These are phyloP conservation scores for Xerocomus potaroensis DNA, from an alignment of 768 basidiomycete genomes.

Conservation along the genomic window DNA sequence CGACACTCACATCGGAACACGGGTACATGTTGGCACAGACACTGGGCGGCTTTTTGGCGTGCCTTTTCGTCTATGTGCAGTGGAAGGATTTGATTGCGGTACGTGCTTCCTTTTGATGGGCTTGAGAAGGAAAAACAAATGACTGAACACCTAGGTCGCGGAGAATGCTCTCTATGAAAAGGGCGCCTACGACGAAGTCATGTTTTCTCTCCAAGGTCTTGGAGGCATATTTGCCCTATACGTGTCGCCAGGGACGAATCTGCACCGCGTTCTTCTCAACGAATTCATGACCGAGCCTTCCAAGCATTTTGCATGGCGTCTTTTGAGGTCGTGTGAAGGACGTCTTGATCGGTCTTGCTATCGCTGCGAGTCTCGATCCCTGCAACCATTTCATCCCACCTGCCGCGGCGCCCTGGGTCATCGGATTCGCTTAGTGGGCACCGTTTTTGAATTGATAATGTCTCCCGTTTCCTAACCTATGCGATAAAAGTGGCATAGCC, in stretches of 20 bases:
- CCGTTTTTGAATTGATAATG: neutral
- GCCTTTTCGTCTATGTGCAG: conserved; percentile 56
- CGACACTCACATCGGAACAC: conserved; percentile 10
- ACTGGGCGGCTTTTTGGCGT: conserved; percentile 61
- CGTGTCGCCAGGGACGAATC: conserved; percentile 27
- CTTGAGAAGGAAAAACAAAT: conserved; percentile 12
- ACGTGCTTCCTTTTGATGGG: conserved; percentile 41
- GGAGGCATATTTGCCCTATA: conserved; percentile 39
- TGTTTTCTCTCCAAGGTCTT: conserved; percentile 34
- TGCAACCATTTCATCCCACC: conserved; percentile 59
- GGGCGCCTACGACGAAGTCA: conserved; percentile 26
- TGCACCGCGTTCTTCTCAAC: conserved; percentile 35
- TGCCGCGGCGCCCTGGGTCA: conserved; percentile 43
- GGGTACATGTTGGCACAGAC: conserved; percentile 68
- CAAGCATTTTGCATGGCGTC: no score
- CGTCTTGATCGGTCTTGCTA: conserved; percentile 19
- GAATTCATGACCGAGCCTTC: conserved; percentile 38
- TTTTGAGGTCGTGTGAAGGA: no score
- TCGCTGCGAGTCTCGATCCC: conserved; percentile 40
- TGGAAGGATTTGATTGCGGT: conserved; percentile 52
- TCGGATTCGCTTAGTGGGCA: conserved; percentile 59
- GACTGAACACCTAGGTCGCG: conserved; percentile 10
- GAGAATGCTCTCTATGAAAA: conserved; percentile 30
- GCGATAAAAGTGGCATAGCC: conserved; percentile 40
- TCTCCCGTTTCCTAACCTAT: conserved; percentile 1